Percentiles rank a stretch among this genome's conserved stretches.
These are phyloP conservation scores for Fragaria ananassa DNA, from an alignment of 306 rosid genomes.

Conservation along the genomic window DNA sequence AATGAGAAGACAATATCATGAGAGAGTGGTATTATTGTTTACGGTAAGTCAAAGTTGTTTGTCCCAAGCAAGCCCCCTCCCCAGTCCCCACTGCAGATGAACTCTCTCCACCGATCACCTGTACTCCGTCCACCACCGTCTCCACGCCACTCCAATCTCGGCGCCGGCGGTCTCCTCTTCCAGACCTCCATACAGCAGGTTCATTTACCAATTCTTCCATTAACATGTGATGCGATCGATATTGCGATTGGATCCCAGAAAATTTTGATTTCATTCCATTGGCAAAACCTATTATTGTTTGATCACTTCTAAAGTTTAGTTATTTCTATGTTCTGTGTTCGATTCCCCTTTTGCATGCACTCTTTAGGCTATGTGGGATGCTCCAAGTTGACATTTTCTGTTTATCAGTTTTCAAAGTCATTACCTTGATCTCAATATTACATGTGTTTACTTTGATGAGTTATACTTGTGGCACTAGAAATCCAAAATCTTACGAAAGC, in stretches of 20 bases:
- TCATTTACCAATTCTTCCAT: not conserved
- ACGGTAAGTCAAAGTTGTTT: no score
- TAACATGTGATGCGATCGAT: no score
- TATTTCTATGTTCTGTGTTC: not conserved
- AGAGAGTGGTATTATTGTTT: no score
- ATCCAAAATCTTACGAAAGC: slow-evolving; percentile 43
- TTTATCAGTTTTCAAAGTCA: not conserved
- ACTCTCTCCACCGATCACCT: not conserved
- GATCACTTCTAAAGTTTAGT: not conserved
- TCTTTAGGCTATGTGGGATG: not conserved
- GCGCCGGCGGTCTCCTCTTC: not conserved
- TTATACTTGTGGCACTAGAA: not conserved
- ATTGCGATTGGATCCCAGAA: not conserved
- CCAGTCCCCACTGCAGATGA: not conserved
- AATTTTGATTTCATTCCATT: not conserved
- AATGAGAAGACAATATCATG: no score
- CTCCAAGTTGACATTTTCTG: not conserved
- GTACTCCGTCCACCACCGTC: not conserved
- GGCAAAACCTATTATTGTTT: not conserved
- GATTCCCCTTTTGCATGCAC: slow-evolving; percentile 1
- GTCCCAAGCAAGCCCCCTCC: no score
- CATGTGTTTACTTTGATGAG: not conserved
- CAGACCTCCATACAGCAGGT: not conserved
- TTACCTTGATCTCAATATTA: not conserved
- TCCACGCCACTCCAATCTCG: not conserved